phyloP scores from a whole-genome alignment of 129 eudicot species.

The Cynara cardunculus region DNA sequence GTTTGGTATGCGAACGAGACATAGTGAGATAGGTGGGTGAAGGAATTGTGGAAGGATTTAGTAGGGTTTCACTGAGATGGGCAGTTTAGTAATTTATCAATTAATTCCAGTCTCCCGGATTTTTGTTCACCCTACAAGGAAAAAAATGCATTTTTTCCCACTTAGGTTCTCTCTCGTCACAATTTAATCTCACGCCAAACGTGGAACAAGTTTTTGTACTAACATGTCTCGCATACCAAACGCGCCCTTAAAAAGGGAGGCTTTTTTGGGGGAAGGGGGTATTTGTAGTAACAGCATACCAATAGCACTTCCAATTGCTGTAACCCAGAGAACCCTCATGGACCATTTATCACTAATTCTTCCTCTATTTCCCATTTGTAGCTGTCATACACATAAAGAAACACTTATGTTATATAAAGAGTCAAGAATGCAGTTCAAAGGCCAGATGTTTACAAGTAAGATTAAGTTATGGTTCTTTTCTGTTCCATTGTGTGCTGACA shows the following conservation, averaged over 20 bases:
- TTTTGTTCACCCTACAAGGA: no score
- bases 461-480: background rate
- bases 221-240: background rate
- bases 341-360: slow-evolving; percentile 77
- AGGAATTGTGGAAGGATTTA: background rate
- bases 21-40: background rate
- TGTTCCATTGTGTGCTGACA: background rate
- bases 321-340: slow-evolving; percentile 65
- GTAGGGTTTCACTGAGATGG: background rate
- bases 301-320: slow-evolving; percentile 77
- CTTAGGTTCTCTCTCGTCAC: no score
- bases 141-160: no score
- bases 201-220: background rate
- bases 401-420: background rate
- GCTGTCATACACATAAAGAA: slow-evolving; percentile 19
- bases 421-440: background rate
- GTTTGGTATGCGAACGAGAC: background rate
- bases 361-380: slow-evolving; percentile 55
- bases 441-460: background rate
- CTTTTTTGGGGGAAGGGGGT: background rate
- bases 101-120: background rate
- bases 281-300: slow-evolving; percentile 31
- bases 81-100: background rate
- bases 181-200: no score
- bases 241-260: background rate